A percentile compares a stretch with the other conserved stretches of the same genome.
Evolutionary conservation across 768 basidiomycete species (phyloP).

Genomic region (Macrolepiota dolichaula): DNA sequence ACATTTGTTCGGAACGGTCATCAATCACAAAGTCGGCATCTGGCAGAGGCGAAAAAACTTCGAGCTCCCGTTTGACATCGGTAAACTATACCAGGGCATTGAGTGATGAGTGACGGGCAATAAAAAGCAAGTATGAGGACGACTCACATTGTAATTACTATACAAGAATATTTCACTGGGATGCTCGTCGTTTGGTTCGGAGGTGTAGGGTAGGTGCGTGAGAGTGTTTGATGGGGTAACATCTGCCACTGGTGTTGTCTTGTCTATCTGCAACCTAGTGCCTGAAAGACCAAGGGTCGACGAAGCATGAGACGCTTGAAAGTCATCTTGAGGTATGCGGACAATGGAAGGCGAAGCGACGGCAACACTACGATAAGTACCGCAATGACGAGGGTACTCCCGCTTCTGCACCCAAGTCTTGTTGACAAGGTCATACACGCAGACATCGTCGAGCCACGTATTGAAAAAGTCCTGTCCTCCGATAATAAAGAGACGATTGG

Average conservation of each 20-base stretch:
- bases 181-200: conserved; percentile 64
- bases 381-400: conserved; percentile 89
- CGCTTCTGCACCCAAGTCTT: conserved; percentile 78
- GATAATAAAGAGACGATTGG: conserved; percentile 83
- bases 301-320: conserved; percentile 34
- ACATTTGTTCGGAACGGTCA: conserved; percentile 81
- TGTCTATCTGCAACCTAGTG: conserved; percentile 52
- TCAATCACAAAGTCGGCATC: conserved; percentile 73
- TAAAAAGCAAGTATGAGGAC: conserved; percentile 3
- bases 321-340: conserved; percentile 65
- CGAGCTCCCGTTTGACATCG: conserved; percentile 93
- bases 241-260: conserved; percentile 36
- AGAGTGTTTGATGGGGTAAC: conserved; percentile 58
- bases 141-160: conserved; percentile 90
- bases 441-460: conserved; percentile 90
- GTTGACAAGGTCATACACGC: conserved; percentile 76
- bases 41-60: conserved; percentile 82
- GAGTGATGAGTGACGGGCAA: conserved; percentile 7
- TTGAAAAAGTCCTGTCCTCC: conserved; percentile 95
- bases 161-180: conserved; percentile 89
- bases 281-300: conserved; percentile 53
- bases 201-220: conserved; percentile 74
- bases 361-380: conserved; percentile 92
- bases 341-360: conserved; percentile 70
- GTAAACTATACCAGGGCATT: conserved; percentile 58